phyloP scores from a whole-genome alignment of 805 yeast genomes.

The Candida sonorensis region DNA sequence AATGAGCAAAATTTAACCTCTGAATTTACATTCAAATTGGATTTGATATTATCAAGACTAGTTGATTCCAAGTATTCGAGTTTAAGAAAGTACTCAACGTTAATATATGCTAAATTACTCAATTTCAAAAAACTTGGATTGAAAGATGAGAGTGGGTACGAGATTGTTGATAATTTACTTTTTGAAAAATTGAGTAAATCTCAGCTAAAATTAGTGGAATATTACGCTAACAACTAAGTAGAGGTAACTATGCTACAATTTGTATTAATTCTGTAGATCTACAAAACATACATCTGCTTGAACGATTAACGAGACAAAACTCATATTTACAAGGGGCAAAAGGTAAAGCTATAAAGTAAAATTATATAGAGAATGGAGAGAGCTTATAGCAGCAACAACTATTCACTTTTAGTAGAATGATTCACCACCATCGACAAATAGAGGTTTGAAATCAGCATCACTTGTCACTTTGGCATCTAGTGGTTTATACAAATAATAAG shows the following conservation, averaged over 20 bases:
- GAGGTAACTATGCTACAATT: too few species aligned
- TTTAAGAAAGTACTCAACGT: conserved; percentile 31
- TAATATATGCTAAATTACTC: conserved; percentile 31
- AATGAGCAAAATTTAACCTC: conserved; percentile 8
- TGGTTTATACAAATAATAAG: conserved; percentile 90
- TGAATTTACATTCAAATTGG: conserved; percentile 25
- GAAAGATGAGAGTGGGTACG: conserved; percentile 13
- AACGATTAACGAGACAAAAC: too few species aligned
- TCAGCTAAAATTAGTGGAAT: conserved; percentile 41
- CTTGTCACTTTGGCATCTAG: conserved; percentile 56
- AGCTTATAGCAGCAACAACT: too few species aligned
- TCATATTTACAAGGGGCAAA: too few species aligned
- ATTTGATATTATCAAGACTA: conserved; percentile 22
- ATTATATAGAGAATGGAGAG: too few species aligned
- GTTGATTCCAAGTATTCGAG: conserved; percentile 29
- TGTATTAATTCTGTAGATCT: too few species aligned
- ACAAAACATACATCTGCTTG: too few species aligned
- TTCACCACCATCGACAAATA: conserved; percentile 30
- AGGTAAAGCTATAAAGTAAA: too few species aligned
- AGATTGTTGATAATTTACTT: conserved; percentile 23
- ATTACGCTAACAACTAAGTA: conserved; percentile 32
- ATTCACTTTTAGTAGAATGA: conserved; percentile 27
- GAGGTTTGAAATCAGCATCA: conserved; percentile 36
- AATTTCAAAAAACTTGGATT: conserved; percentile 8
- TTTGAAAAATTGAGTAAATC: conserved; percentile 33